Percentiles rank a stretch among this genome's conserved stretches.
Conservation (phyloP, 371 early-diverging fungal species). For the Actinomortierella ambigua region DNA sequence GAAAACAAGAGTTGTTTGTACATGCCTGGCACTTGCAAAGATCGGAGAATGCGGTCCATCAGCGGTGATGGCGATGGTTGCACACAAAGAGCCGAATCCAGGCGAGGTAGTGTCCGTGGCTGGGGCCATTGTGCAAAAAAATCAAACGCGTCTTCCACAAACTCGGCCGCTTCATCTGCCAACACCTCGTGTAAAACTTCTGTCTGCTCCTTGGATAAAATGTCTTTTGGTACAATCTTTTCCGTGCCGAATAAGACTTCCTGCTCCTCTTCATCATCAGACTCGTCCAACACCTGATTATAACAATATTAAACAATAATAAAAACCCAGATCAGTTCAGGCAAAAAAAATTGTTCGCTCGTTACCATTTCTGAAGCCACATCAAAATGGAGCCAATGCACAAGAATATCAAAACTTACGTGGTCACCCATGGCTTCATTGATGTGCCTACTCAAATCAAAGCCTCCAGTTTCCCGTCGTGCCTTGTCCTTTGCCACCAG, state of each 20-base stretch:
- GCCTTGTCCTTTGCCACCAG: constrained; percentile 32
- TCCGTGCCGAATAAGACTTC: too few relatives aligned
- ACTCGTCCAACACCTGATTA: too few relatives aligned
- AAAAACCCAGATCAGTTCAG: too few relatives aligned
- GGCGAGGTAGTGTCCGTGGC: constrained; percentile 2
- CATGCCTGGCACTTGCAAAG: neutral
- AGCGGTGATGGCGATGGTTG: neutral
- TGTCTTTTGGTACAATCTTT: constrained; percentile 10
- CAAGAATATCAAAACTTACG: too few relatives aligned
- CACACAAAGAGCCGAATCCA: too few relatives aligned
- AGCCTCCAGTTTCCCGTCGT: constrained; percentile 9
- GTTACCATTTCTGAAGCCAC: too few relatives aligned
- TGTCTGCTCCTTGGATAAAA: constrained; percentile 32
- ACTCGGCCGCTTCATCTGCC: constrained; percentile 4
- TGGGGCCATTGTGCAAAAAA: constrained; percentile 41
- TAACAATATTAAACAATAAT: too few relatives aligned
- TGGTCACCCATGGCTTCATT: too few relatives aligned
- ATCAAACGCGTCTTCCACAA: constrained; percentile 32
- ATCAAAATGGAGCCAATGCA: too few relatives aligned
- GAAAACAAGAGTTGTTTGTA: constrained; percentile 14
- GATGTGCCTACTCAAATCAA: too few relatives aligned
- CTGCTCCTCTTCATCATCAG: too few relatives aligned
- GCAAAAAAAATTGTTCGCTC: too few relatives aligned
- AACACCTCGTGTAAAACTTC: constrained; percentile 23
- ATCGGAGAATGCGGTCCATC: neutral